phyloP scores from a whole-genome alignment of 768 basidiomycete genomes.

The Hortiboletus campestris region DNA sequence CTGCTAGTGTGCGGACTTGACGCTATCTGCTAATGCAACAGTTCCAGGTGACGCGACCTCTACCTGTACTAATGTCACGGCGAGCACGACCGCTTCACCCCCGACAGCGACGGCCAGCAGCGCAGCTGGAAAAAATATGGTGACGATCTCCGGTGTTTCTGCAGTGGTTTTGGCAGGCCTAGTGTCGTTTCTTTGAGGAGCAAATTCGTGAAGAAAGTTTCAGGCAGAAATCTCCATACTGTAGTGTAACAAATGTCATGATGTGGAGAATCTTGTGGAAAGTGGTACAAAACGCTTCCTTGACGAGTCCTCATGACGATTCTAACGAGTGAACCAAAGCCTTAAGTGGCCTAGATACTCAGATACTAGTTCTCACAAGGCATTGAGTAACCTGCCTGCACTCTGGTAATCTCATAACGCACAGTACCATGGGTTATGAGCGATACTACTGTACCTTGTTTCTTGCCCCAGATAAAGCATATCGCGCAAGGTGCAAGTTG shows the following conservation, averaged over 20 bases:
- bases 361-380: not conserved
- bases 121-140: conserved; percentile 16
- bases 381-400: too few species aligned
- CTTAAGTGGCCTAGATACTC: too few species aligned
- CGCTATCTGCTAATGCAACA: conserved; percentile 53
- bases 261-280: not conserved
- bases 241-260: not conserved
- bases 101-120: conserved; percentile 19
- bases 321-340: not conserved
- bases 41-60: conserved; percentile 43
- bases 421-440: too few species aligned
- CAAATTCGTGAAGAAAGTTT: not conserved
- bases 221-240: not conserved
- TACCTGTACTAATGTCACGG: conserved; percentile 35
- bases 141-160: conserved; percentile 5
- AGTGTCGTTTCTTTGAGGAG: conserved; percentile 10
- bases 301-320: not conserved
- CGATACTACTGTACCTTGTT: too few species aligned
- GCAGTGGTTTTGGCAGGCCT: conserved; percentile 11
- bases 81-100: conserved; percentile 9
- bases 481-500: not conserved
- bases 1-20: conserved; percentile 74
- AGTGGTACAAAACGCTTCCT: not conserved
- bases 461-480: not conserved
- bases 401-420: too few species aligned